phyloP scores from a whole-genome alignment of 23 red algal genomes.

The Gracilaria gracilis region DNA sequence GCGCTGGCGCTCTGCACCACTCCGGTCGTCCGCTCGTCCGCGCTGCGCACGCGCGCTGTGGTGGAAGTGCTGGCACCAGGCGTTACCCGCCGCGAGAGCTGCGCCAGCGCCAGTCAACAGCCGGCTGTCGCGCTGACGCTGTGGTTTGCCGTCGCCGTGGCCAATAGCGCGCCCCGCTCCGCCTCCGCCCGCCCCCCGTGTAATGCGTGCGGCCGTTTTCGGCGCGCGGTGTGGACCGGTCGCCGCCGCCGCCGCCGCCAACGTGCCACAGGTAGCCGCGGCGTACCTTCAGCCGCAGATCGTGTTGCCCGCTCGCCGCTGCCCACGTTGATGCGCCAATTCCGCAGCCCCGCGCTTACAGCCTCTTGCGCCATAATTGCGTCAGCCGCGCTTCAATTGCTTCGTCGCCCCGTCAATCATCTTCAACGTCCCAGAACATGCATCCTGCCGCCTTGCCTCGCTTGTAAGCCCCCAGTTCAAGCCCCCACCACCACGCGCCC shows the following conservation, averaged over 20 bases:
- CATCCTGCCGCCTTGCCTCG: background rate
- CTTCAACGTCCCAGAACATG: background rate
- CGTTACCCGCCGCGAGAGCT: background rate
- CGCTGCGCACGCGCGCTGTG: conserved; percentile 1
- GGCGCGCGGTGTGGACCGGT: conserved; percentile 7
- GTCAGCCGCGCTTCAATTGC: conserved; percentile 1
- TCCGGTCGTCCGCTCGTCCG: background rate
- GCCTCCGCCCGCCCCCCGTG: background rate
- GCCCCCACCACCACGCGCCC: background rate
- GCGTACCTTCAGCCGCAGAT: conserved; percentile 11
- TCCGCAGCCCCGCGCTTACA: background rate
- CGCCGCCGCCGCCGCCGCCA: background rate
- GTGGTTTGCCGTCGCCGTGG: background rate
- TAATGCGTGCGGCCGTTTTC: background rate
- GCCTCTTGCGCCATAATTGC: background rate
- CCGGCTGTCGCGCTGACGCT: background rate
- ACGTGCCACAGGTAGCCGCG: background rate
- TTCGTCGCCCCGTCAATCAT: background rate
- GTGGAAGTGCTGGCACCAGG: conserved; percentile 2
- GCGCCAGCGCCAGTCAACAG: conserved; percentile 28
- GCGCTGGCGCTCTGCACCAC: conserved; percentile 15
- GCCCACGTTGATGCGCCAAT: no score
- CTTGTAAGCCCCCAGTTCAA: background rate
- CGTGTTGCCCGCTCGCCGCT: background rate
- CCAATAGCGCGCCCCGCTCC: background rate